These are phyloP conservation scores for Saururus chinensis DNA, from an alignment of 164 flowering plant genomes.

Conservation along the genomic window DNA sequence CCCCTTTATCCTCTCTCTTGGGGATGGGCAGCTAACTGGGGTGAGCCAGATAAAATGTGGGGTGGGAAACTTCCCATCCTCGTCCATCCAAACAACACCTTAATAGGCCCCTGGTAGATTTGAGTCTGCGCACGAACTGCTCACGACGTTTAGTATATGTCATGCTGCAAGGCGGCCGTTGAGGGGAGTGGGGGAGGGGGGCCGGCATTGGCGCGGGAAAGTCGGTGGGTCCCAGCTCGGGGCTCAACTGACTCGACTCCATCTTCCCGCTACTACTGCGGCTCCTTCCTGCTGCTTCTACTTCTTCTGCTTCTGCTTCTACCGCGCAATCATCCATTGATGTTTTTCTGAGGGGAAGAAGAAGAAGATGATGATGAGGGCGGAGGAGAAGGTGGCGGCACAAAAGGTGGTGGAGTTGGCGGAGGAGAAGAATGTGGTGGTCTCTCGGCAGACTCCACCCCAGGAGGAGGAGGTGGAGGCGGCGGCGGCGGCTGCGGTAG, in stretches of 20 bases:
- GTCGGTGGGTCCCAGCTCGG: not conserved
- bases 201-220: too few relatives aligned
- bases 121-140: conserved; percentile 68
- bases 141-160: too few relatives aligned
- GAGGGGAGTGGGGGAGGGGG: too few relatives aligned
- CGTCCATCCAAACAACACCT: too few relatives aligned
- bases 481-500: not conserved
- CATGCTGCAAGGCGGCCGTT: too few relatives aligned
- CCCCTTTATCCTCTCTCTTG: too few relatives aligned
- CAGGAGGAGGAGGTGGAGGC: not conserved
- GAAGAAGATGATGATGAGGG: not conserved
- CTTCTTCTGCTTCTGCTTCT: not conserved
- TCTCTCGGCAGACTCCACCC: not conserved
- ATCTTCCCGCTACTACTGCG: not conserved
- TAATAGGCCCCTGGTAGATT: too few relatives aligned
- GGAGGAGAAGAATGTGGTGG: not conserved
- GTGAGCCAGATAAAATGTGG: too few relatives aligned
- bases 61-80: too few relatives aligned
- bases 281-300: not conserved
- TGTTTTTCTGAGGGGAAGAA: too few relatives aligned
- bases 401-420: not conserved
- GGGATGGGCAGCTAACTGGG: too few relatives aligned
- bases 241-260: not conserved
- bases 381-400: not conserved
- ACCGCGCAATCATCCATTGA: too few relatives aligned